phyloP scores from a whole-genome alignment of 176 grass and related monocot genomes.

The Urochloa ruziziensis region DNA sequence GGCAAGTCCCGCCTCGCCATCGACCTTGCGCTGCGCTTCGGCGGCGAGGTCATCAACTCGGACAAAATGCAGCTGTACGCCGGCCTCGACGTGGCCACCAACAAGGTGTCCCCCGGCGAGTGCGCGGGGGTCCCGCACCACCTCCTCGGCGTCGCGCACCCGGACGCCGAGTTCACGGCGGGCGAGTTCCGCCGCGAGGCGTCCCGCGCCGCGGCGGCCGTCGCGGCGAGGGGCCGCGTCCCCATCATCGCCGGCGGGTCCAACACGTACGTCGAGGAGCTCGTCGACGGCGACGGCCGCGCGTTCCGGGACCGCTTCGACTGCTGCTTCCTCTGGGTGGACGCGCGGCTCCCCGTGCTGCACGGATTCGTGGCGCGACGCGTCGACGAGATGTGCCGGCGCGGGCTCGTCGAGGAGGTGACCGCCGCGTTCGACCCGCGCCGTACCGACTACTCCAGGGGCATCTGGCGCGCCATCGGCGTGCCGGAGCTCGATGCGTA shows the following conservation, averaged over 20 bases:
- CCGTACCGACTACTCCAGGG: constrained; percentile 68
- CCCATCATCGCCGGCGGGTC: constrained; percentile 86
- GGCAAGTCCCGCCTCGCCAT: constrained; percentile 88
- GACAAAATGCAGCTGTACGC: constrained; percentile 85
- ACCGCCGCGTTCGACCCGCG: constrained; percentile 49
- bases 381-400: constrained; percentile 73
- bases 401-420: constrained; percentile 74
- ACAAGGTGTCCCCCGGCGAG: constrained; percentile 68
- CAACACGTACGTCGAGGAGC: constrained; percentile 88
- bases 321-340: constrained; percentile 92
- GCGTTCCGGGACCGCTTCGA: constrained; percentile 63
- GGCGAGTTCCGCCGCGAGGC: constrained; percentile 62
- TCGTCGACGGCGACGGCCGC: constrained; percentile 55
- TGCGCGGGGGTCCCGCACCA: constrained; percentile 69
- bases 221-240: constrained; percentile 16
- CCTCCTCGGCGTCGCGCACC: constrained; percentile 58
- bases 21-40: constrained; percentile 59
- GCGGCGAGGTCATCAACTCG: constrained; percentile 79
- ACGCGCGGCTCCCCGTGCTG: constrained; percentile 61
- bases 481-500: constrained; percentile 83
- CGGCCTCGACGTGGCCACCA: constrained; percentile 76
- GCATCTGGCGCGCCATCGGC: constrained; percentile 77
- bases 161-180: constrained; percentile 74
- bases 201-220: constrained; percentile 20
- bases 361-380: constrained; percentile 58